phyloP scores from a whole-genome alignment of 345 rosid genomes.

The Arabis alpina region DNA sequence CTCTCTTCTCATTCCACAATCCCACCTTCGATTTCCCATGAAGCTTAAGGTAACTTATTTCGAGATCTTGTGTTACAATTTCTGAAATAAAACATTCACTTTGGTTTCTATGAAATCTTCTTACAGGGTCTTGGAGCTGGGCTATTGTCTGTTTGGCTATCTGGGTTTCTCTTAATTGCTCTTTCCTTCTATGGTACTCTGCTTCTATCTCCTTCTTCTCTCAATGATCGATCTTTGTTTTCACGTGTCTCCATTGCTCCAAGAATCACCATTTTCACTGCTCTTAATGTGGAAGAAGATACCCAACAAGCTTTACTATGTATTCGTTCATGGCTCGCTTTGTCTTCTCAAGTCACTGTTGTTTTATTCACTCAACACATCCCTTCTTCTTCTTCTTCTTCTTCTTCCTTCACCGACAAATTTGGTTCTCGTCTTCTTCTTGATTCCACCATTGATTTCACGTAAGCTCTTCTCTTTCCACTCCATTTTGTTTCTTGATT shows the following conservation, averaged over 20 bases:
- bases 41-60: slow-evolving; percentile 45
- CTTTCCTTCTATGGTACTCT: slow-evolving; percentile 76
- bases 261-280: slow-evolving; percentile 66
- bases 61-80: slow-evolving; percentile 17
- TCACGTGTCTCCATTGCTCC: slow-evolving; percentile 46
- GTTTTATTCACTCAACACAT: slow-evolving; percentile 66
- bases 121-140: slow-evolving; percentile 58
- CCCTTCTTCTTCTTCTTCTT: slow-evolving; percentile 50
- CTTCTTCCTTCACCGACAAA: slow-evolving; percentile 50
- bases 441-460: slow-evolving; percentile 74
- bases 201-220: slow-evolving; percentile 52
- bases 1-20: background rate
- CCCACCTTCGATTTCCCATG: slow-evolving; percentile 31
- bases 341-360: slow-evolving; percentile 67
- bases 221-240: slow-evolving; percentile 27
- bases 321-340: slow-evolving; percentile 83
- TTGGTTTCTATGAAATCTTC: background rate
- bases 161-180: slow-evolving; percentile 68
- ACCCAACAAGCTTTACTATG: slow-evolving; percentile 59
- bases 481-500: background rate
- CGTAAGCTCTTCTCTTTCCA: slow-evolving; percentile 51
- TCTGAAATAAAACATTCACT: background rate
- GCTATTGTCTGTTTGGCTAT: slow-evolving; percentile 73
- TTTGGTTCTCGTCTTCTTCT: slow-evolving; percentile 67
- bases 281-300: slow-evolving; percentile 43